Percentiles rank a stretch among this genome's conserved stretches.
These are phyloP conservation scores for Protea cynaroides DNA, from an alignment of 164 flowering plant species.

Conservation along the genomic window DNA sequence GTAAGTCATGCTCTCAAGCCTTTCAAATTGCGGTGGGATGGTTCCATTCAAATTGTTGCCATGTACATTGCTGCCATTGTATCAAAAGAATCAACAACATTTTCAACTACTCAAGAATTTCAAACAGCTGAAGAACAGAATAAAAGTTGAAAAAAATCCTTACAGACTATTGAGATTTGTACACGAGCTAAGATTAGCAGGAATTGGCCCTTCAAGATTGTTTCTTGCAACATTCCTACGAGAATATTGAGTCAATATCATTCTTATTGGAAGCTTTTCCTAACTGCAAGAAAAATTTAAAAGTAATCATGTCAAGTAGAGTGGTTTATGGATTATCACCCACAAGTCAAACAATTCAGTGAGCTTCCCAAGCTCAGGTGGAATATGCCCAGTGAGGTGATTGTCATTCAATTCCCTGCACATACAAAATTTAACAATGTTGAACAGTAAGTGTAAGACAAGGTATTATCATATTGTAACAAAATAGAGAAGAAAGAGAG, in stretches of 20 bases:
- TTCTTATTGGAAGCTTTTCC: too few species aligned
- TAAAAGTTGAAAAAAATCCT: slow-evolving; percentile 16
- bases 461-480: too few species aligned
- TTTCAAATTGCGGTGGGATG: slow-evolving; percentile 63
- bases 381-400: slow-evolving; percentile 72
- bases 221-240: slow-evolving; percentile 88
- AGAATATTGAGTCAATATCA: slow-evolving; percentile 3
- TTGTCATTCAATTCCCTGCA: slow-evolving; percentile 83
- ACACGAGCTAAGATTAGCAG: slow-evolving; percentile 85
- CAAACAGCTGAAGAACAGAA: neutral
- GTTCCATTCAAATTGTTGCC: slow-evolving; percentile 75
- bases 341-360: slow-evolving; percentile 91
- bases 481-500: too few species aligned
- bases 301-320: neutral
- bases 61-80: slow-evolving; percentile 54
- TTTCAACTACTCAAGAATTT: neutral
- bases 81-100: slow-evolving; percentile 4
- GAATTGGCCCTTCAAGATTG: slow-evolving; percentile 83
- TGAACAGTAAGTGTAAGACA: neutral
- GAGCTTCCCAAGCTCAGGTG: slow-evolving; percentile 90
- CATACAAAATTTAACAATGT: neutral
- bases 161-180: slow-evolving; percentile 90
- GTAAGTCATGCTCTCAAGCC: slow-evolving; percentile 76
- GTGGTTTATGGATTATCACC: slow-evolving; percentile 12
- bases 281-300: neutral